Conservation (phyloP, 148 eudicot genomes). For the Selenicereus undatus region DNA sequence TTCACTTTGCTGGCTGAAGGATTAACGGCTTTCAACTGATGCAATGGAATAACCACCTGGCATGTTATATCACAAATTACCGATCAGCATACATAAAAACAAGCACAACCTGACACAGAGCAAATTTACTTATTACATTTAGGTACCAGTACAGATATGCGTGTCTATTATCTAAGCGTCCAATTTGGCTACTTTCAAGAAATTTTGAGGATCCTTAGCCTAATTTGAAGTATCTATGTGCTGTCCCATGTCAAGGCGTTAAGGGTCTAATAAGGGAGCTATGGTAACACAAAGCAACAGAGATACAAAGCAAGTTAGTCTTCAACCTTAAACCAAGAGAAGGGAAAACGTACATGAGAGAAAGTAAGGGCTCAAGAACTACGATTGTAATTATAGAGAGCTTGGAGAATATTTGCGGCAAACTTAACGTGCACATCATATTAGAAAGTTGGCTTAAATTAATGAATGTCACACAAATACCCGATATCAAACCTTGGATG, state of each 20-base stretch:
- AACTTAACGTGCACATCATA: too few relatives aligned
- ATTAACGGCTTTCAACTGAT: slow-evolving; percentile 84
- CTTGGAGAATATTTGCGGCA: not conserved
- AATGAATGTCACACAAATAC: too few relatives aligned
- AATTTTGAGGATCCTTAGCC: not conserved
- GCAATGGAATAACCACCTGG: slow-evolving; percentile 70
- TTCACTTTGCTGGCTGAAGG: slow-evolving; percentile 67
- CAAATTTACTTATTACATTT: not conserved
- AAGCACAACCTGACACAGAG: not conserved
- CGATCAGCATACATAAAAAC: slow-evolving; percentile 9
- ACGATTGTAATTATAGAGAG: not conserved
- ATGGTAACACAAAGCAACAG: too few relatives aligned
- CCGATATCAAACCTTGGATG: too few relatives aligned
- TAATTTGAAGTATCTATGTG: too few relatives aligned
- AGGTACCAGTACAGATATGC: not conserved
- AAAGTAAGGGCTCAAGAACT: not conserved
- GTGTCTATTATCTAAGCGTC: not conserved
- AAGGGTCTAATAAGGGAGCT: too few relatives aligned
- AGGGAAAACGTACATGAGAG: not conserved
- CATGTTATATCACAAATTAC: not conserved
- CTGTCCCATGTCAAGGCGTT: too few relatives aligned
- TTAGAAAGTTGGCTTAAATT: too few relatives aligned
- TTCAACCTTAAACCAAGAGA: not conserved
- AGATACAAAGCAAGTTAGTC: not conserved
- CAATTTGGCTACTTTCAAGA: not conserved